Conservation (phyloP, 2,329 filamentous ascomycete genomes). For the Epicoccum nigrum region DNA sequence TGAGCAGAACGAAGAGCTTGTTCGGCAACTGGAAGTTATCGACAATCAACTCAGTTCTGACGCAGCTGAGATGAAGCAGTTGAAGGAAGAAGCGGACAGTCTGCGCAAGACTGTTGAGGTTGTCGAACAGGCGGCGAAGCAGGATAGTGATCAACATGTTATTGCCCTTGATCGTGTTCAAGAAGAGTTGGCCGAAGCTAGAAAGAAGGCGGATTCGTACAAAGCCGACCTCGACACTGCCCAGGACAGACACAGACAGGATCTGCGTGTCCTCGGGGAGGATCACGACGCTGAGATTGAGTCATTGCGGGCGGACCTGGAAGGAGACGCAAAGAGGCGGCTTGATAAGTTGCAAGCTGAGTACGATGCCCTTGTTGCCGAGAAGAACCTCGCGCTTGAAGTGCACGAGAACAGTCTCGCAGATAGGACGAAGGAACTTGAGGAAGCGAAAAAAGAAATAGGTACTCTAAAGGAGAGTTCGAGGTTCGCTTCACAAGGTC, state of each 20-base stretch:
- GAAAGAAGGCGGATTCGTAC: slow-evolving; percentile 31
- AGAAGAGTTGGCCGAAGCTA: slow-evolving; percentile 34
- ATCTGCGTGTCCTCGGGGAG: slow-evolving; percentile 38
- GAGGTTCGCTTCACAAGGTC: slow-evolving; percentile 30
- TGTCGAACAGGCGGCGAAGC: slow-evolving; percentile 38
- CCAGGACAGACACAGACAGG: slow-evolving; percentile 36
- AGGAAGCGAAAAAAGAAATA: slow-evolving; percentile 29
- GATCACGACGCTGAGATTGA: slow-evolving; percentile 45
- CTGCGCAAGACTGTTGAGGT: slow-evolving; percentile 42
- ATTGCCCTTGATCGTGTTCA: slow-evolving; percentile 30
- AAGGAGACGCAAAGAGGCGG: slow-evolving; percentile 44
- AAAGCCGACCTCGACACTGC: slow-evolving; percentile 38
- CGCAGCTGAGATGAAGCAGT: slow-evolving; percentile 32
- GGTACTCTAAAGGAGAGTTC: slow-evolving; percentile 27
- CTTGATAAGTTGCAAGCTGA: slow-evolving; percentile 41
- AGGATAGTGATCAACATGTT: slow-evolving; percentile 36
- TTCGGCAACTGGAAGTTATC: slow-evolving; percentile 42
- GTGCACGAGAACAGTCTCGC: slow-evolving; percentile 31
- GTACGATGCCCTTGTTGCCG: slow-evolving; percentile 38
- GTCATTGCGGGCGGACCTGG: slow-evolving; percentile 43
- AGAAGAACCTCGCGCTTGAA: slow-evolving; percentile 34
- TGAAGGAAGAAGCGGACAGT: slow-evolving; percentile 37
- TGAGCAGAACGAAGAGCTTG: slow-evolving; percentile 41
- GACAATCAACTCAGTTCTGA: slow-evolving; percentile 43
- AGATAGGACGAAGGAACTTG: slow-evolving; percentile 29